Percentiles rank a stretch among this genome's conserved stretches.
These are phyloP conservation scores for Annulohypoxylon stygium DNA, from an alignment of 495 filamentous ascomycete genomes.

Conservation along the genomic window DNA sequence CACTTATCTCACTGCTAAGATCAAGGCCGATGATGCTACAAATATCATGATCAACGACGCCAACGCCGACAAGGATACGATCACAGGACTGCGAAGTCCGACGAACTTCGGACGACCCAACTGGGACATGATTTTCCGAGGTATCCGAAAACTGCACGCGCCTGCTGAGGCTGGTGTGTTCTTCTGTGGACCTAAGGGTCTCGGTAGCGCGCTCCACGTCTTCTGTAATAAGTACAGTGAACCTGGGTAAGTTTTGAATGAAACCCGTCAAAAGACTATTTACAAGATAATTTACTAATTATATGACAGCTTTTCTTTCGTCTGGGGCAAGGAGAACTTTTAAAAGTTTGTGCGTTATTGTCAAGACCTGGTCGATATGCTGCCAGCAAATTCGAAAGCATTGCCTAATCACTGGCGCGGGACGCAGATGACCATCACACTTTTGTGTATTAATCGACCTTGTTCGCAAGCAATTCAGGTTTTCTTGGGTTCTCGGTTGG, in stretches of 20 bases:
- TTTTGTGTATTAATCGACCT: slow-evolving; percentile 41
- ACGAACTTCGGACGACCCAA: slow-evolving; percentile 84
- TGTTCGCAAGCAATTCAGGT: slow-evolving; percentile 35
- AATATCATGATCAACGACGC: slow-evolving; percentile 90
- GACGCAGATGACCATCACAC: slow-evolving; percentile 43
- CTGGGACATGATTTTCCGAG: slow-evolving; percentile 84
- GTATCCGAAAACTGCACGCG: slow-evolving; percentile 77
- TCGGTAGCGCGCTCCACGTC: slow-evolving; percentile 76
- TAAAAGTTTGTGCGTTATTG: slow-evolving; percentile 53
- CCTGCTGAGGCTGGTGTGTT: slow-evolving; percentile 82
- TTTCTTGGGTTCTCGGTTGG: slow-evolving; percentile 31
- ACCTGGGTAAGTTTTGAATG: slow-evolving; percentile 66
- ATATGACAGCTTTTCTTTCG: slow-evolving; percentile 65
- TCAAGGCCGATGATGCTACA: slow-evolving; percentile 81
- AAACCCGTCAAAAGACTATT: not conserved
- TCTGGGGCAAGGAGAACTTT: slow-evolving; percentile 85
- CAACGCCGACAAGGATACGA: slow-evolving; percentile 80
- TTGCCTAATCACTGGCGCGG: slow-evolving; percentile 43
- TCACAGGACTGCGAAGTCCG: slow-evolving; percentile 79
- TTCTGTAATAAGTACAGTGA: slow-evolving; percentile 85
- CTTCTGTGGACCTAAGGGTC: slow-evolving; percentile 81
- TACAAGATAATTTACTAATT: slow-evolving; percentile 5
- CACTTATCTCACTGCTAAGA: slow-evolving; percentile 64
- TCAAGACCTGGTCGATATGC: slow-evolving; percentile 35
- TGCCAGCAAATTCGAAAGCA: slow-evolving; percentile 30